Evolutionary conservation across 2,329 filamentous ascomycete genomes (phyloP).

Genomic region (Epichloe baconii): DNA sequence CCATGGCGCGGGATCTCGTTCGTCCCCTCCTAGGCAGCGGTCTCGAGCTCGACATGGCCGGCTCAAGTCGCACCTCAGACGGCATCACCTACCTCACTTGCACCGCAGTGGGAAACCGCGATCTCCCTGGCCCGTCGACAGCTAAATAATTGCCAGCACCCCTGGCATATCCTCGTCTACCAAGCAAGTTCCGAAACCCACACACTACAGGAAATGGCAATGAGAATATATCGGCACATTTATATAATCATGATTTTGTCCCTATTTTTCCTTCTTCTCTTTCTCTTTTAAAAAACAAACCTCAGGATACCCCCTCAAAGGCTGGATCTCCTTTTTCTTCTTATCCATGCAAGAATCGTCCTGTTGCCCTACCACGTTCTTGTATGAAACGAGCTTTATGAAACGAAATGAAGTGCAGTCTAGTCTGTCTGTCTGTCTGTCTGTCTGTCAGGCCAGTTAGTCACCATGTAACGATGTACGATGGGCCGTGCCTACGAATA

Average conservation of each 20-base stretch:
- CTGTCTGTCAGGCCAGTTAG: too few relatives aligned
- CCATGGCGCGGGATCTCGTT: constrained; percentile 68
- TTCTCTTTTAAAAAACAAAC: not conserved
- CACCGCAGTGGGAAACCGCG: constrained; percentile 32
- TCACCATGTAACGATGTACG: too few relatives aligned
- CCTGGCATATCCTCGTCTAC: too few relatives aligned
- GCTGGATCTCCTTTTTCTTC: constrained; percentile 5
- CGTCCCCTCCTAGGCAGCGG: constrained; percentile 76
- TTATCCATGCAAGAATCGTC: not conserved
- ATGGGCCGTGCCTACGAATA: too few relatives aligned
- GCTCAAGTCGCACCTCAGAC: constrained; percentile 26
- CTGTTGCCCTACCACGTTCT: too few relatives aligned
- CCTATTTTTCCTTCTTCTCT: not conserved
- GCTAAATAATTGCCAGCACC: constrained; percentile 7
- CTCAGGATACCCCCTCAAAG: constrained; percentile 8
- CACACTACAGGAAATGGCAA: too few relatives aligned
- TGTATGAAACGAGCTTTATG: too few relatives aligned
- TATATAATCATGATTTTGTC: not conserved
- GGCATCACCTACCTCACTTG: constrained; percentile 38
- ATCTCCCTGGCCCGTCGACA: constrained; percentile 35
- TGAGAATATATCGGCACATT: too few relatives aligned
- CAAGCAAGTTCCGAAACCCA: not conserved
- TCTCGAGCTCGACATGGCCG: constrained; percentile 60
- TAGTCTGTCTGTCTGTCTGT: too few relatives aligned
- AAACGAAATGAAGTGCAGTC: too few relatives aligned